Evolutionary conservation across 495 filamentous ascomycete species (phyloP).

Genomic region (Penicillium lagena): DNA sequence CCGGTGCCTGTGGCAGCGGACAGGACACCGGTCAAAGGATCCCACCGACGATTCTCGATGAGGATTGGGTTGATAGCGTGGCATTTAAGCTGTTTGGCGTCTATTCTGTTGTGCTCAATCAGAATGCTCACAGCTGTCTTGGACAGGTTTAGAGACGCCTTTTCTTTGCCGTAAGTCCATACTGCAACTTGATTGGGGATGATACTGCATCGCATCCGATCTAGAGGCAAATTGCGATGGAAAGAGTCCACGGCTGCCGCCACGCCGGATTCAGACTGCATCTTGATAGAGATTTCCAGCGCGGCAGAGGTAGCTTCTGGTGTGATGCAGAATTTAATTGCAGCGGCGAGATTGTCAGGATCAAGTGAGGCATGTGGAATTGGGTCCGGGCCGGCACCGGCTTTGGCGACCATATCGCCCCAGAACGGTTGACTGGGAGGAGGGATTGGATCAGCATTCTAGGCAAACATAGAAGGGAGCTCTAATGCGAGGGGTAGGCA

Average conservation of each 20-base stretch:
- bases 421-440: constrained; percentile 61
- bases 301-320: constrained; percentile 53
- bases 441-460: not conserved
- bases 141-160: constrained; percentile 47
- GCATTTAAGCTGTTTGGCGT: constrained; percentile 54
- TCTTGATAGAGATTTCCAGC: constrained; percentile 51
- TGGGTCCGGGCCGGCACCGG: constrained; percentile 56
- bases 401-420: constrained; percentile 57
- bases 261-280: constrained; percentile 66
- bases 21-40: constrained; percentile 35
- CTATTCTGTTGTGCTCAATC: constrained; percentile 51
- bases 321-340: constrained; percentile 61
- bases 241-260: constrained; percentile 67
- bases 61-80: constrained; percentile 10
- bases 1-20: constrained; percentile 7
- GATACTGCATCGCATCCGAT: constrained; percentile 66
- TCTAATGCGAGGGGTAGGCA: not conserved
- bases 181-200: constrained; percentile 60
- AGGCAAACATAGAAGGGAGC: not conserved
- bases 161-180: constrained; percentile 53
- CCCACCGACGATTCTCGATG: constrained; percentile 22
- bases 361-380: constrained; percentile 61
- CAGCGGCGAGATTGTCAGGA: constrained; percentile 58
- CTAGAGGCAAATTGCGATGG: constrained; percentile 56
- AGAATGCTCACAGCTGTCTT: constrained; percentile 62